These are phyloP conservation scores for Wickerhamomyces alni DNA, from an alignment of 805 yeast species.

Conservation along the genomic window DNA sequence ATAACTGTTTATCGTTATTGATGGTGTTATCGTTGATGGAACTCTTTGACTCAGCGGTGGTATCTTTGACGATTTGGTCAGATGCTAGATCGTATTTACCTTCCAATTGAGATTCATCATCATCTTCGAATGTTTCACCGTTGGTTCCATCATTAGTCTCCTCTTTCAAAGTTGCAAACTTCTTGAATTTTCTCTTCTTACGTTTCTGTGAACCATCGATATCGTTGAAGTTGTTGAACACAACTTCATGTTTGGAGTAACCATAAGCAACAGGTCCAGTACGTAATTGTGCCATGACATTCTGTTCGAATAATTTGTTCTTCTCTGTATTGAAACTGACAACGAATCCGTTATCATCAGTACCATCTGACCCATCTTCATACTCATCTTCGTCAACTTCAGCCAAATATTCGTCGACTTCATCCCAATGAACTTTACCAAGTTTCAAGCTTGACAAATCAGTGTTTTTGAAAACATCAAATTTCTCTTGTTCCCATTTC, in stretches of 20 bases:
- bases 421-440: slow-evolving; percentile 65
- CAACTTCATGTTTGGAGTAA: slow-evolving; percentile 11
- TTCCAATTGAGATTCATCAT: slow-evolving; percentile 7
- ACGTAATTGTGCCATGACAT: slow-evolving; percentile 13
- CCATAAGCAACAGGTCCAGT: slow-evolving; percentile 18
- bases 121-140: slow-evolving; percentile 1
- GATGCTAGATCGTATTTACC: slow-evolving; percentile 20
- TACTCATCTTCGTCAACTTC: slow-evolving; percentile 18
- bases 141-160: slow-evolving; percentile 8
- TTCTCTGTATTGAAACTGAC: slow-evolving; percentile 13
- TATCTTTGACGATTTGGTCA: slow-evolving; percentile 17
- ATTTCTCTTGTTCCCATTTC: slow-evolving; percentile 69
- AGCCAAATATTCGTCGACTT: slow-evolving; percentile 37
- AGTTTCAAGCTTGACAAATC: slow-evolving; percentile 48
- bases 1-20: slow-evolving; percentile 19
- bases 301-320: slow-evolving; percentile 17
- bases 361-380: slow-evolving; percentile 1
- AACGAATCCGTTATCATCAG: slow-evolving; percentile 11
- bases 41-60: slow-evolving; percentile 5
- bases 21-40: slow-evolving; percentile 6
- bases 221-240: slow-evolving; percentile 15
- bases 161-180: slow-evolving; percentile 6
- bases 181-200: slow-evolving; percentile 19
- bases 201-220: slow-evolving; percentile 11
- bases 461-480: slow-evolving; percentile 67